phyloP scores from a whole-genome alignment of 2,329 filamentous ascomycete genomes.

The Nigrospora osmanthi region DNA sequence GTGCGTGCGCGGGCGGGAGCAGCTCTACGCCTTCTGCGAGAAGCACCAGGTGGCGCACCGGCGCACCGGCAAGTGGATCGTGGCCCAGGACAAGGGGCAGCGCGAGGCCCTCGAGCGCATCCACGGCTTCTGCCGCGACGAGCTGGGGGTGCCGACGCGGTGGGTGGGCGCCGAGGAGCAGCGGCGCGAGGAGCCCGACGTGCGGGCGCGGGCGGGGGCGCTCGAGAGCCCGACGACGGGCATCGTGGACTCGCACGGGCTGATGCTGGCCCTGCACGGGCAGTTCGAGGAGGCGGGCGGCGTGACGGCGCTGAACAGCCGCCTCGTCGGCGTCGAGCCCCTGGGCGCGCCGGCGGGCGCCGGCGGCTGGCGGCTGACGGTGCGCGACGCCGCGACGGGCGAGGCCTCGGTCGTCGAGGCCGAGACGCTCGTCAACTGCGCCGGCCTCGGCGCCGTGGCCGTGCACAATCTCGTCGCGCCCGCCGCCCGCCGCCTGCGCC shows the following conservation, averaged over 20 bases:
- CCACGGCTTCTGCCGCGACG: slow-evolving; percentile 31
- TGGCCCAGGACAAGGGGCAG: slow-evolving; percentile 73
- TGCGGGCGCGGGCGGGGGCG: slow-evolving; percentile 63
- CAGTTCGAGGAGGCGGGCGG: slow-evolving; percentile 72
- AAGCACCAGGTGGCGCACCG: slow-evolving; percentile 59
- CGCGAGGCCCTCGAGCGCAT: slow-evolving; percentile 51
- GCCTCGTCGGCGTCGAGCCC: slow-evolving; percentile 53
- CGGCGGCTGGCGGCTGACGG: slow-evolving; percentile 62
- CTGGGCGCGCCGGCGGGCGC: slow-evolving; percentile 34
- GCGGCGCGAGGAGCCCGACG: slow-evolving; percentile 59
- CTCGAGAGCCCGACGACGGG: slow-evolving; percentile 83
- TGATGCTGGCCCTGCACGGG: slow-evolving; percentile 76
- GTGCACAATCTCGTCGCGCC: slow-evolving; percentile 79
- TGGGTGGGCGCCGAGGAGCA: slow-evolving; percentile 63
- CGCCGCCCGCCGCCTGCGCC: slow-evolving; percentile 40
- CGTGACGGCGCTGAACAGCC: slow-evolving; percentile 60
- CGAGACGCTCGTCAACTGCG: slow-evolving; percentile 76
- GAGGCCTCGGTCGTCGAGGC: slow-evolving; percentile 56
- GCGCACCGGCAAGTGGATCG: slow-evolving; percentile 87
- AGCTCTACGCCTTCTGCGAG: slow-evolving; percentile 74
- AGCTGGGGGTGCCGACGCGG: slow-evolving; percentile 55
- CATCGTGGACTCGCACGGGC: slow-evolving; percentile 78
- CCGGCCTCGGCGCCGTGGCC: slow-evolving; percentile 68
- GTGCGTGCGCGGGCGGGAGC: slow-evolving; percentile 67
- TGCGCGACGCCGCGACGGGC: slow-evolving; percentile 35